Percentiles rank a stretch among this genome's conserved stretches.
These are phyloP conservation scores for Chrysoporthe cubensis DNA, from an alignment of 2,329 filamentous ascomycete genomes.

Conservation along the genomic window DNA sequence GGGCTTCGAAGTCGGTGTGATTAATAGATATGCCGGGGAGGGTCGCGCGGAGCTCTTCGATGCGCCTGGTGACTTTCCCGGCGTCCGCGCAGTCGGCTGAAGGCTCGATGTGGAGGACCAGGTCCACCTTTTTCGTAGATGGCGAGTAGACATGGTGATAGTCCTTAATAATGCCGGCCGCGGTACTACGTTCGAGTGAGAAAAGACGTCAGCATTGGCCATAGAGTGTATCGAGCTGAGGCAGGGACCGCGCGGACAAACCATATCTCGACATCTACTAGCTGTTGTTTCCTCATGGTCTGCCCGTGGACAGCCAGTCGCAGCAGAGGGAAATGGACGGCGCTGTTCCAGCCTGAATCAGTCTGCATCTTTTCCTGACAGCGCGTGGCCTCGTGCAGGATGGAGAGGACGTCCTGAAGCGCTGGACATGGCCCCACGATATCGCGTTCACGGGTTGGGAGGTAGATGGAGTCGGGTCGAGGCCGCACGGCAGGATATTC, in stretches of 20 bases:
- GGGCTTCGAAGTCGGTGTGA: conserved; percentile 13
- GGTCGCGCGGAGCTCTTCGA: not conserved
- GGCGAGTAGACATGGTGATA: not conserved
- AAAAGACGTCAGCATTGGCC: not conserved
- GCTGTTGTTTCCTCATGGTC: not conserved
- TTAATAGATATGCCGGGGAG: not conserved
- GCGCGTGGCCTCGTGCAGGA: not conserved
- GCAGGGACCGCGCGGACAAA: not conserved
- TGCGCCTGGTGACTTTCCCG: not conserved
- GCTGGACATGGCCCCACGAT: not conserved
- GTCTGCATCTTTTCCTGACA: conserved; percentile 6
- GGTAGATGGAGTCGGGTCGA: not conserved
- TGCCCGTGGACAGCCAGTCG: not conserved
- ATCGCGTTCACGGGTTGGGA: not conserved
- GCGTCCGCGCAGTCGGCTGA: not conserved
- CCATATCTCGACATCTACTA: not conserved
- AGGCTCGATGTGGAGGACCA: not conserved
- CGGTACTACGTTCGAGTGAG: not conserved
- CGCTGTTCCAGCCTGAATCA: conserved; percentile 1
- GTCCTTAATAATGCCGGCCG: not conserved
- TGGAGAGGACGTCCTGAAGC: not conserved
- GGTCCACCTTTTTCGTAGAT: not conserved
- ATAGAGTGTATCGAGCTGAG: not conserved
- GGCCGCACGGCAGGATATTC: not conserved
- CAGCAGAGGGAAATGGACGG: not conserved